Base-by-base conservation (phyloP, 257 asterid genomes). In the Gynochthodes officinalis region DNA sequence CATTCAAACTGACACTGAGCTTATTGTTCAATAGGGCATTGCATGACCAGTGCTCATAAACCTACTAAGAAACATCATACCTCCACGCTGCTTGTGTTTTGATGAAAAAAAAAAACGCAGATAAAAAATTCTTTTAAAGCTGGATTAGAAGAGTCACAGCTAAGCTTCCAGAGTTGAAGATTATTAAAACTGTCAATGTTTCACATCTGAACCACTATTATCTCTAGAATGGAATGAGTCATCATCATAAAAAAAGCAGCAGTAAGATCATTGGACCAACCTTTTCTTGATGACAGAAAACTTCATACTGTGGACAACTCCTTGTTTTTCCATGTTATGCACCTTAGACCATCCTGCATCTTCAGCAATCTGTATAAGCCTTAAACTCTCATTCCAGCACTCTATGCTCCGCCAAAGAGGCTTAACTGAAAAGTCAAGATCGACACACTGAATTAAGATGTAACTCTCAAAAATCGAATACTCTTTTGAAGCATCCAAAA, bases 331-430 rank as follows among this genome's bases (percentile, higher is more conserved):
- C 69, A 73, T 74, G 39, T 78, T 81, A 66, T 62, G 58, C 48
- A 28, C 70, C 67, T 81, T 79, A 73, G 78, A 73, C 39, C 69
- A 3, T 16, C 25, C 68, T 30, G 98, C 94, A 67, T 71, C 77
- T 83, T 95, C 96, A 73, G 99, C 98, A 58, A 84, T 59, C 23
- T 66, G 82, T 70, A 95, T 65, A 77, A 92, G 97, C 74, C 80
- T 84, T 67, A 91, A 82, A 80, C 90, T 87, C 87, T 90, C 98
- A 58, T 84, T 85, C 99, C 99, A 95, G 81, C 93, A 95, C 66
- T 92, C 98, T 40, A 81, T 85, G 37, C 92, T 97, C 52, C 72
- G 85, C 99, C 99, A 95, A 63, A 88, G 90, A 79, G 88, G 95
- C 86, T 92, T 95, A 68, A 90, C 99, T 95, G 90, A 71, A 83